Conservation (phyloP, 768 basidiomycete species). For the Boletus vinaceobasis region DNA sequence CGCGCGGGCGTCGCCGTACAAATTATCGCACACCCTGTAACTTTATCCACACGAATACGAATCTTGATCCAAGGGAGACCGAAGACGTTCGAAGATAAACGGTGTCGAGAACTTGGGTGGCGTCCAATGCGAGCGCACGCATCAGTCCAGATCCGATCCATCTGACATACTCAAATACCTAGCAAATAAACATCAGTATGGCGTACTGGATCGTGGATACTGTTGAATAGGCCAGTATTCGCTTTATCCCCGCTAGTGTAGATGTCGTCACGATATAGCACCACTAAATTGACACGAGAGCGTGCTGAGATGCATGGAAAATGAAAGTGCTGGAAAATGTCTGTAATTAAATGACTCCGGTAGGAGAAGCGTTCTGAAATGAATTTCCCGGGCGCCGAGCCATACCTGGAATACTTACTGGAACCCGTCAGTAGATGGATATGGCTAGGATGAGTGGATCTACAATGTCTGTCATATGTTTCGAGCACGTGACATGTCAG, state of each 20-base stretch:
- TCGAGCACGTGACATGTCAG: background rate
- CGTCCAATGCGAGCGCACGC: background rate
- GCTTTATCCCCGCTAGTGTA: background rate
- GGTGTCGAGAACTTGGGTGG: background rate
- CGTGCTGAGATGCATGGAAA: background rate
- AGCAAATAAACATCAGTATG: background rate
- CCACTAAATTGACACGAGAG: background rate
- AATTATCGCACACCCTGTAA: background rate
- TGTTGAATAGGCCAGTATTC: too few species aligned
- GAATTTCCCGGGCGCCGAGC: background rate
- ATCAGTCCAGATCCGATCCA: background rate
- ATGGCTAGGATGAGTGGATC: too few species aligned
- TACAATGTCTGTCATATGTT: background rate
- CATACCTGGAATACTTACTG: background rate
- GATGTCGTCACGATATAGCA: background rate
- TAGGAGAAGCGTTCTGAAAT: background rate
- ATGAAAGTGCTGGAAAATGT: background rate
- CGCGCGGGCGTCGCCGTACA: background rate
- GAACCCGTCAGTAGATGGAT: background rate
- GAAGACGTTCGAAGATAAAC: background rate
- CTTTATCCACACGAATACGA: background rate
- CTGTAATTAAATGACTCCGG: background rate
- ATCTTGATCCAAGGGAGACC: background rate
- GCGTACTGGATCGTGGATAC: background rate
- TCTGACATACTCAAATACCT: background rate